A percentile compares a stretch with the other conserved stretches of the same genome.
phyloP scores from a whole-genome alignment of 306 rosid genomes.

The Prunus davidiana region DNA sequence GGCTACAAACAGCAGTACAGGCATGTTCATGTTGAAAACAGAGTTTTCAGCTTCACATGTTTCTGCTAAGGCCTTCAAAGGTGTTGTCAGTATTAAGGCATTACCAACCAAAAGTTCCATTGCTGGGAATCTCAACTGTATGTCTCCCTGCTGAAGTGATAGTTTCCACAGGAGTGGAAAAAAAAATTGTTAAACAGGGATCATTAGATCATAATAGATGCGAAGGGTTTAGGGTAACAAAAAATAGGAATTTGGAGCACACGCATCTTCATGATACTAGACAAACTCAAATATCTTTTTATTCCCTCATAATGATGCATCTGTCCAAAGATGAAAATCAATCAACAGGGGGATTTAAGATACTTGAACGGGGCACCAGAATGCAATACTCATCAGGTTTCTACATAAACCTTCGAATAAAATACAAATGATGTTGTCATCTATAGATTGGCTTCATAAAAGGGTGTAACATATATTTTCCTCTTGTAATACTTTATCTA shows the following conservation, averaged over 20 bases:
- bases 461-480: background rate
- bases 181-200: background rate
- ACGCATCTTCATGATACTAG: background rate
- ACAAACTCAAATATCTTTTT: background rate
- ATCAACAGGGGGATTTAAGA: background rate
- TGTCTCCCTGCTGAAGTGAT: conserved; percentile 46
- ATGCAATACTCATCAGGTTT: background rate
- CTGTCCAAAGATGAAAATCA: background rate
- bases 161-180: conserved; percentile 3
- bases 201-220: background rate
- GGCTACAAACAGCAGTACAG: conserved; percentile 75
- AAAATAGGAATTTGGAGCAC: background rate
- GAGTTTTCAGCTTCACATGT: conserved; percentile 75
- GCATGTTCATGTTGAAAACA: conserved; percentile 83
- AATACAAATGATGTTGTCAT: background rate
- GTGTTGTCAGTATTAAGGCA: conserved; percentile 58
- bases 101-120: conserved; percentile 46
- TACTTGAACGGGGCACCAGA: background rate
- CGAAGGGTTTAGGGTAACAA: background rate
- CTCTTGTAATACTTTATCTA: background rate
- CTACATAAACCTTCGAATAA: background rate
- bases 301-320: background rate
- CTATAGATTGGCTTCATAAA: background rate
- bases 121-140: conserved; percentile 40
- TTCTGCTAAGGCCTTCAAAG: conserved; percentile 78